Evolutionary conservation across 2,329 filamentous ascomycete species (phyloP).

Genomic region (Pseudogymnoascus sp.): DNA sequence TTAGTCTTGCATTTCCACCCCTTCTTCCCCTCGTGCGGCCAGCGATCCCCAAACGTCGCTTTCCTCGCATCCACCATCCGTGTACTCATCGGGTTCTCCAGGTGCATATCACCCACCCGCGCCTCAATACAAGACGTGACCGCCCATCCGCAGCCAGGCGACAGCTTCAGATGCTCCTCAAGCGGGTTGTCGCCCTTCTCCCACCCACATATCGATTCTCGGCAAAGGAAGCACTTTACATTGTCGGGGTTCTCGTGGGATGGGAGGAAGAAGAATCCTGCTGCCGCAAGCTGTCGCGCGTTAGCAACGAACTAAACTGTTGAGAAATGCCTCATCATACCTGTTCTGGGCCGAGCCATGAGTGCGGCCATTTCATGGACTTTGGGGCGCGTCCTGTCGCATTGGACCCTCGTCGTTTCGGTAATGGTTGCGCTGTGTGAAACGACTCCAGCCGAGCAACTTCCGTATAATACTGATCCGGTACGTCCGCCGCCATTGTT

Average conservation of each 20-base stretch:
- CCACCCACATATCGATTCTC: constrained; percentile 82
- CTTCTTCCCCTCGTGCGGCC: constrained; percentile 83
- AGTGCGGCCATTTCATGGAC: constrained; percentile 68
- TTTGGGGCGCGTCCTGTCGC: constrained; percentile 50
- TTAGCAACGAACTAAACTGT: constrained; percentile 12
- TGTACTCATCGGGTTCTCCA: constrained; percentile 65
- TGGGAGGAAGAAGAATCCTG: constrained; percentile 86
- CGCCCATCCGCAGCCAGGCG: constrained; percentile 79
- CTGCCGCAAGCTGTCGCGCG: constrained; percentile 63
- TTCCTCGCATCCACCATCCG: constrained; percentile 68
- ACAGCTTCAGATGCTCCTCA: constrained; percentile 76
- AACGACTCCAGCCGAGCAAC: constrained; percentile 78
- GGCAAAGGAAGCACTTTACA: constrained; percentile 79
- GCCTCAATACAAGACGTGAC: constrained; percentile 57
- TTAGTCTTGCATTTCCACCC: constrained; percentile 86
- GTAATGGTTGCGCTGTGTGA: constrained; percentile 49
- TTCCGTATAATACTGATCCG: constrained; percentile 50
- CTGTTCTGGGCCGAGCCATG: constrained; percentile 53
- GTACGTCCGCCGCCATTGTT: constrained; percentile 23
- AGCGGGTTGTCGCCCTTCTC: constrained; percentile 77
- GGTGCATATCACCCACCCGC: constrained; percentile 50
- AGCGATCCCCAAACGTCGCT: constrained; percentile 72
- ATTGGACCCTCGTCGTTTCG: constrained; percentile 63
- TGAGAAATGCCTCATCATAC: constrained; percentile 33
- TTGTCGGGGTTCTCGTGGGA: constrained; percentile 72